These are phyloP conservation scores for Fusarium sp. DNA, from an alignment of 2,329 filamentous ascomycete genomes.

Conservation along the genomic window DNA sequence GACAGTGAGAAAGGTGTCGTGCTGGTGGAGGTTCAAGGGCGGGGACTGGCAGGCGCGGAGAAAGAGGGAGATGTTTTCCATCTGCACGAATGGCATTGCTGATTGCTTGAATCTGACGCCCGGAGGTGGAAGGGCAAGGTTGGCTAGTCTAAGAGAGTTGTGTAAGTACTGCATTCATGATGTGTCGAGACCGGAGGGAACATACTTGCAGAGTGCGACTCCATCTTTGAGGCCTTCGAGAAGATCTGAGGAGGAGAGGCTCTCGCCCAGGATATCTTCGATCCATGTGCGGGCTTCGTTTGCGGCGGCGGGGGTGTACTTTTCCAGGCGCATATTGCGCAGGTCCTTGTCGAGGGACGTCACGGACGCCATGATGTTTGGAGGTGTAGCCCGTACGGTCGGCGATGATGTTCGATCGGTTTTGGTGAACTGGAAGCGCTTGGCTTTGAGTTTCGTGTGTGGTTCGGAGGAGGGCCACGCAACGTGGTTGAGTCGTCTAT, in stretches of 20 bases:
- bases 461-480: conserved; percentile 2
- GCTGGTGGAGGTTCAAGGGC: conserved; percentile 89
- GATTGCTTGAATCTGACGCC: conserved; percentile 93
- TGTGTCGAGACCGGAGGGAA: conserved; percentile 12
- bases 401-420: not conserved
- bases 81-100: conserved; percentile 97
- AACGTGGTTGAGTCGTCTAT: conserved; percentile 8
- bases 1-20: conserved; percentile 97
- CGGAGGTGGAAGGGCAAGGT: conserved; percentile 82
- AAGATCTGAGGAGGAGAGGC: conserved; percentile 81
- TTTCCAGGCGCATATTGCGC: conserved; percentile 90
- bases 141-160: conserved; percentile 77
- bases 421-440: not conserved
- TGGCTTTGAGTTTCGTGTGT: not conserved
- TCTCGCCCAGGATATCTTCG: conserved; percentile 83
- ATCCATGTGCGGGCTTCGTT: conserved; percentile 91
- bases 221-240: conserved; percentile 92
- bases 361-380: conserved; percentile 85
- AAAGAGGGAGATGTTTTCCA: conserved; percentile 99
- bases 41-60: conserved; percentile 88
- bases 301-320: conserved; percentile 92
- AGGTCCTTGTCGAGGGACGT: conserved; percentile 95
- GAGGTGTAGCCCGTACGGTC: not conserved
- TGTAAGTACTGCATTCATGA: conserved; percentile 38
- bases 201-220: conserved; percentile 91